phyloP scores from a whole-genome alignment of 2,329 filamentous ascomycete species.

The Alternaria hordeiaustralica region DNA sequence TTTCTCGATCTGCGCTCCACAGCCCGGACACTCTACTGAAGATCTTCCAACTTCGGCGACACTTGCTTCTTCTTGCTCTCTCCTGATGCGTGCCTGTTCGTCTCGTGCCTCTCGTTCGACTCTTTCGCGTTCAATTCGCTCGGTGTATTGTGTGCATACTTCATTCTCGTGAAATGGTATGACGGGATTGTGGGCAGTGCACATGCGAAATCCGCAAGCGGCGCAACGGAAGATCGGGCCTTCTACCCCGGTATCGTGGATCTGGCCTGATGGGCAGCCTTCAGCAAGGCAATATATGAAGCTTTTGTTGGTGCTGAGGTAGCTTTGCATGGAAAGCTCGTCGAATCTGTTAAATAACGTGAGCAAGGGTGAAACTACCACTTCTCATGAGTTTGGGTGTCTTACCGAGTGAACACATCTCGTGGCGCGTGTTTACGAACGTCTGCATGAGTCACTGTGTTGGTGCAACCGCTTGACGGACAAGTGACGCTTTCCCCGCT shows the following conservation, averaged over 20 bases:
- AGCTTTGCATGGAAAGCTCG: background rate
- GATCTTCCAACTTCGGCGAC: background rate
- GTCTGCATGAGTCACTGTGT: background rate
- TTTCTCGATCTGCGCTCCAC: background rate
- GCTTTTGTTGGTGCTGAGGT: background rate
- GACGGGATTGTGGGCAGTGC: background rate
- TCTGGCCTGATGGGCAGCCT: conserved; percentile 2
- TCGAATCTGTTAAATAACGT: background rate
- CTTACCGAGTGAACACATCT: conserved; percentile 1
- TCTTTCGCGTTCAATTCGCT: background rate
- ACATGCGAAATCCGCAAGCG: background rate
- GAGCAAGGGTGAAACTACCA: too few relatives aligned
- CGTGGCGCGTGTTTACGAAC: background rate
- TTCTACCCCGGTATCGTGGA: background rate
- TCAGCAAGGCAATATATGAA: background rate
- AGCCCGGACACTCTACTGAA: background rate
- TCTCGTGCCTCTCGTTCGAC: background rate
- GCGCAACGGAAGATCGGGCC: conserved; percentile 2
- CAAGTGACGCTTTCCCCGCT: background rate
- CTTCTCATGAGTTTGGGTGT: too few relatives aligned
- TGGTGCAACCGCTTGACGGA: background rate
- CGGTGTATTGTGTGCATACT: background rate
- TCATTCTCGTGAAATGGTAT: conserved; percentile 13
- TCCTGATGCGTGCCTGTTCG: background rate
- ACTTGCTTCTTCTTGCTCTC: background rate